A percentile compares a stretch with the other conserved stretches of the same genome.
phyloP scores from a whole-genome alignment of 176 grass and related monocot genomes.

The Eleusine coracana region DNA sequence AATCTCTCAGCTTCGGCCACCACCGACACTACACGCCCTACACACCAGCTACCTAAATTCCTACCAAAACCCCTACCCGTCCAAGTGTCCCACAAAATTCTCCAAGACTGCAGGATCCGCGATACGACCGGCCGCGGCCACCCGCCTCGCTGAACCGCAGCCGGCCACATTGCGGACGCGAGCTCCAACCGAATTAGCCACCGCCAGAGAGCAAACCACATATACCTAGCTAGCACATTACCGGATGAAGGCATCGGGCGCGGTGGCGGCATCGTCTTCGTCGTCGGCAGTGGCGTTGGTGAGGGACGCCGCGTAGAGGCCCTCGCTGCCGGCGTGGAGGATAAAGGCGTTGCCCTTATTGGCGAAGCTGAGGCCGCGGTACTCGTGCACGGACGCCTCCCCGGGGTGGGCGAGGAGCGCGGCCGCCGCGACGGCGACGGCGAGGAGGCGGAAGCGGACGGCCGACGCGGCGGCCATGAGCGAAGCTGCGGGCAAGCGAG shows the following conservation, averaged over 20 bases:
- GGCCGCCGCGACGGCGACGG: background rate
- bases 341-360: conserved; percentile 93
- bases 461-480: conserved; percentile 44
- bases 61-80: background rate
- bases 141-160: background rate
- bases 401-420: conserved; percentile 40
- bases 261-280: conserved; percentile 17
- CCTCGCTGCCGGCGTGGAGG: conserved; percentile 93
- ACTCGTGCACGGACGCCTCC: conserved; percentile 92
- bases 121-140: conserved; percentile 2
- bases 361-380: conserved; percentile 66
- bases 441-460: conserved; percentile 18
- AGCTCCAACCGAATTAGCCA: conserved; percentile 7
- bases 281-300: conserved; percentile 52
- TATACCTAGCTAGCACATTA: conserved; percentile 38
- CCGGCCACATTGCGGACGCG: background rate
- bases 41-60: background rate
- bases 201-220: background rate
- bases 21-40: background rate
- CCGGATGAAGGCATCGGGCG: conserved; percentile 82
- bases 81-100: conserved; percentile 1
- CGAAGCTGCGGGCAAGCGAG: background rate
- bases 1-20: background rate
- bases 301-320: conserved; percentile 71
- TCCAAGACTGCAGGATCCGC: conserved; percentile 23